These are phyloP conservation scores for Aspergillus clavatus DNA, from an alignment of 2,329 filamentous ascomycete species.

Conservation along the genomic window DNA sequence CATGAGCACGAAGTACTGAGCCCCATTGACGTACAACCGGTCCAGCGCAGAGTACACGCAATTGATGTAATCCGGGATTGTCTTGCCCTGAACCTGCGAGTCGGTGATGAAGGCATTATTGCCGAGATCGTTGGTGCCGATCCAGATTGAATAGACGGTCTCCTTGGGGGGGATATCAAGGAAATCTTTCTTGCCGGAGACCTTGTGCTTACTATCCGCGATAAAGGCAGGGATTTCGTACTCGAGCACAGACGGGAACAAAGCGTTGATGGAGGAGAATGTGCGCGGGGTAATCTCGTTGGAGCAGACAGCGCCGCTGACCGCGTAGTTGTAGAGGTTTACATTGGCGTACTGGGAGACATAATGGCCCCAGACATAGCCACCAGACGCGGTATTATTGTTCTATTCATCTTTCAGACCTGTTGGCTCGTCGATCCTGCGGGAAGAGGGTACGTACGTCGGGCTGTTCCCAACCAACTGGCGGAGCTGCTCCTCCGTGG, in stretches of 20 bases:
- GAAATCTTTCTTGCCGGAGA: conserved; percentile 20
- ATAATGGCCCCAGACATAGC: conserved; percentile 64
- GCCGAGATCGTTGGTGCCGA: conserved; percentile 76
- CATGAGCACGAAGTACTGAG: conserved; percentile 65
- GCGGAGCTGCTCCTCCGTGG: conserved; percentile 57
- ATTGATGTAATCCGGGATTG: conserved; percentile 60
- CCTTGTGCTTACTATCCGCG: conserved; percentile 23
- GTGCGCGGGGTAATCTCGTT: conserved; percentile 60
- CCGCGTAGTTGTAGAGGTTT: conserved; percentile 61
- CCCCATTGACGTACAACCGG: conserved; percentile 60
- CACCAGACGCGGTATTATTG: conserved; percentile 58
- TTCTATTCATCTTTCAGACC: conserved; percentile 21
- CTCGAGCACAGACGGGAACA: conserved; percentile 59
- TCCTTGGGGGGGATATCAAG: conserved; percentile 48
- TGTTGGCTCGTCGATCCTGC: no score
- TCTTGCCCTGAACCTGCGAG: conserved; percentile 54
- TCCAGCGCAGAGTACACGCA: conserved; percentile 64
- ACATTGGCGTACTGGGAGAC: conserved; percentile 55
- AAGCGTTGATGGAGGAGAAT: conserved; percentile 46
- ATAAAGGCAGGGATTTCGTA: conserved; percentile 52
- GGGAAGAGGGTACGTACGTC: conserved; percentile 30
- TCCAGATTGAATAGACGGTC: conserved; percentile 72
- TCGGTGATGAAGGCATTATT: conserved; percentile 62
- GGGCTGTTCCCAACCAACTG: conserved; percentile 53
- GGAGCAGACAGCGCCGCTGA: conserved; percentile 67